Conservation (phyloP, 257 asterid genomes). For the Ophiorrhiza pumila region DNA sequence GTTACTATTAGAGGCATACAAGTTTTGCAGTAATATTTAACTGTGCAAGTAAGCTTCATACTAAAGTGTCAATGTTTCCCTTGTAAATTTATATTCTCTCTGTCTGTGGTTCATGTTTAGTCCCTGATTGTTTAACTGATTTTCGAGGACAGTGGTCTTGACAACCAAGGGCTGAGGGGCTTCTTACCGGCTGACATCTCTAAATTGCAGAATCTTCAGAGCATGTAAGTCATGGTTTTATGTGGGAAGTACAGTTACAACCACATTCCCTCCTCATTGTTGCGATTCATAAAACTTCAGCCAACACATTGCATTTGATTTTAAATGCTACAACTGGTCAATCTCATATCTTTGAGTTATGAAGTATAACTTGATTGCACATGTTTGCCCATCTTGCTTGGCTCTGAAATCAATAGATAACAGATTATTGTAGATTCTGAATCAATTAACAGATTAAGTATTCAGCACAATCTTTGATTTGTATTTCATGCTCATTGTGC, state of each 20-base stretch:
- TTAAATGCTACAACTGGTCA: background rate
- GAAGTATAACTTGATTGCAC: background rate
- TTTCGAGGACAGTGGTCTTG: slow-evolving; percentile 69
- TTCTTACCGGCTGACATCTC: slow-evolving; percentile 72
- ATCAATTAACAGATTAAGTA: too few species aligned
- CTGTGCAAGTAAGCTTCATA: background rate
- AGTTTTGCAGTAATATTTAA: background rate
- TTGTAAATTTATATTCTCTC: background rate
- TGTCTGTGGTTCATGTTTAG: slow-evolving; percentile 3
- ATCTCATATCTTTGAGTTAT: background rate
- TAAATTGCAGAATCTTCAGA: slow-evolving; percentile 77
- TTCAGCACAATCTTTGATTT: background rate
- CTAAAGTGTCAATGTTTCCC: background rate
- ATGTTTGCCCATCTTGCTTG: background rate
- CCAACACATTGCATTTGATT: too few species aligned
- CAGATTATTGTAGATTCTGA: background rate
- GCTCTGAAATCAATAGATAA: background rate
- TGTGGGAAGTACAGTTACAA: background rate
- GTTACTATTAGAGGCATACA: background rate
- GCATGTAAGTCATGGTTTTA: slow-evolving; percentile 65
- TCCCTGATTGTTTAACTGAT: slow-evolving; percentile 14
- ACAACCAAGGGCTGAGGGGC: slow-evolving; percentile 93
- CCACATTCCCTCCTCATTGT: background rate
- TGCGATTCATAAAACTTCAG: background rate
- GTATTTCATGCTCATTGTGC: background rate